A percentile compares a stretch with the other conserved stretches of the same genome.
phyloP scores from a whole-genome alignment of 768 basidiomycete genomes.

The Lentinula sp. region DNA sequence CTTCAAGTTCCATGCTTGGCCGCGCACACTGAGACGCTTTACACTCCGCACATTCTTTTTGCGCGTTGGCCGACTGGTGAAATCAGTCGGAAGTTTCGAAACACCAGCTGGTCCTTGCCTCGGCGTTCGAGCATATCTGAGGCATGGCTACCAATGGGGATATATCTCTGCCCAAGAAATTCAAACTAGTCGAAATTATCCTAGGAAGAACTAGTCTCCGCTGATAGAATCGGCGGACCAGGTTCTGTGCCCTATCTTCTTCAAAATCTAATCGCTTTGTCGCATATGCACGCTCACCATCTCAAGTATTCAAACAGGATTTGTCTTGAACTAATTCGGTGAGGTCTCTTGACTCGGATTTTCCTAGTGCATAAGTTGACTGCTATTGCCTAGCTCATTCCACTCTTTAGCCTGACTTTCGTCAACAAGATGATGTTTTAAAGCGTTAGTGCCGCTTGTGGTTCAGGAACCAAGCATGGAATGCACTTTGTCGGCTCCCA shows the following conservation, averaged over 20 bases:
- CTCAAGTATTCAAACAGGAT: neutral
- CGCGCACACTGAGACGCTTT: no score
- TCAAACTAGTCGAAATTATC: neutral
- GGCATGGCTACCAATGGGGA: neutral
- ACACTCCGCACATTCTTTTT: no score
- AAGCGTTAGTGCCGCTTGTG: neutral
- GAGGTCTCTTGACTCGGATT: neutral
- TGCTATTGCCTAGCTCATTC: neutral
- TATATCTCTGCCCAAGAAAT: neutral
- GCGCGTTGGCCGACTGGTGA: no score
- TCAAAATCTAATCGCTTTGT: neutral
- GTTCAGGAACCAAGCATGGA: neutral
- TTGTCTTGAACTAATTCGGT: neutral
- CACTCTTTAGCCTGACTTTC: neutral
- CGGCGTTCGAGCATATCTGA: no score
- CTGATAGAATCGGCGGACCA: neutral
- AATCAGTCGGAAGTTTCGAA: no score
- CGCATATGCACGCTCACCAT: neutral
- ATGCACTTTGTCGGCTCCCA: neutral
- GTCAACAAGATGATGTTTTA: no score
- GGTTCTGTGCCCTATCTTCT: neutral
- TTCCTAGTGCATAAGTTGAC: neutral
- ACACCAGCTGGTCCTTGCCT: no score
- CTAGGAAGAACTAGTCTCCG: neutral
- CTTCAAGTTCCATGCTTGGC: no score